Evolutionary conservation across 768 basidiomycete genomes (phyloP), one percentile per base, ranked within the genome.

Genomic region (Boletus insuetus): DNA sequence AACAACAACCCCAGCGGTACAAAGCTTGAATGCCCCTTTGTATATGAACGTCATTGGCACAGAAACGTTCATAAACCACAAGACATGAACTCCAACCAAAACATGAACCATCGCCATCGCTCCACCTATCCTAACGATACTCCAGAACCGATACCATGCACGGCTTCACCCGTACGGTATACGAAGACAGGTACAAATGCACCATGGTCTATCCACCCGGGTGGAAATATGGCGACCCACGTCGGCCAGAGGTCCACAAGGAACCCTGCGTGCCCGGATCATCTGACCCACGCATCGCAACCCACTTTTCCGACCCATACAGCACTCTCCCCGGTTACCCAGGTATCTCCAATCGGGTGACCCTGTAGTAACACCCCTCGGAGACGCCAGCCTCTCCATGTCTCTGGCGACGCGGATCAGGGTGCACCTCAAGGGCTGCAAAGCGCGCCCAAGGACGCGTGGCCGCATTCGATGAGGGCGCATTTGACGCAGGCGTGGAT

Each of bases 401-500:
- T 6, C 34, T 6, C 13, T 24, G 2, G 14, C 5, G 35, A 22
- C 17, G 16, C 16, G 5, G 24, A 16, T 3, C 42, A 24, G 14
- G 24, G 43, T 9, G 26, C 26, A 2, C 26, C 26, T 29, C 26
- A 29, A 29, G 43, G 34, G 2, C 20, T 16, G 16, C 32, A 26
- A 9, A 5, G 6, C 8, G 19, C 19, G 20, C 34, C 37, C 19
- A 10, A 38, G 14, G 34, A 17, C 8, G 12, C n/a, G 2, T 58
- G 56, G 59, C 40, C 52, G 4, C 43, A 43, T 49, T 26, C 54
- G 12, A 46, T 59, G 35, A 37, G 32, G 42, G 2, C 19, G 16
- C 63, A 56, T 46, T 35, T 63, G n/a, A 42, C 19, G 3, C 46
- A 46, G 24, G 22, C 26, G n/a, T 63, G 61, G 62, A 8, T 63